Evolutionary conservation across 495 filamentous ascomycete genomes (phyloP).

Genomic region (Penicillium odoratum): DNA sequence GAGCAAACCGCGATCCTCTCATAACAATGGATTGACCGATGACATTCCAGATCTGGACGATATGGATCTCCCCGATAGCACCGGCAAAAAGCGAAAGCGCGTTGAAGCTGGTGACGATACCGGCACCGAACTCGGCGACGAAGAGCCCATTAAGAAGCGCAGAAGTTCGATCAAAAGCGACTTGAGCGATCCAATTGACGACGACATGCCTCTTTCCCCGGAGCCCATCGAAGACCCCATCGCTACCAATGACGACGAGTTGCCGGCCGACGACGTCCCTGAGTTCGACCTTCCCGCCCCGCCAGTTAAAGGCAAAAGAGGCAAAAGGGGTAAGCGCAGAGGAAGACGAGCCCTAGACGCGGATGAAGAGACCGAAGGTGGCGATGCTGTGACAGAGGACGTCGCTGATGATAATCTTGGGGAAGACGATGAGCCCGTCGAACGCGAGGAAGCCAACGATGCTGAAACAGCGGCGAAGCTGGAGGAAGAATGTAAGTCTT

Average conservation of each 20-base stretch:
- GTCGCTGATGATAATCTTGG: constrained; percentile 36
- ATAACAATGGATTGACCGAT: constrained; percentile 32
- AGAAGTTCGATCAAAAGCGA: constrained; percentile 48
- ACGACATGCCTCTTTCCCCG: constrained; percentile 22
- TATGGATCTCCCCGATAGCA: constrained; percentile 29
- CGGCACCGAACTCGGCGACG: constrained; percentile 42
- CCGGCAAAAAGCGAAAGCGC: constrained; percentile 52
- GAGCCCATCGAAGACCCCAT: constrained; percentile 36
- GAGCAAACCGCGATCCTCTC: constrained; percentile 40
- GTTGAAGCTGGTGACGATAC: constrained; percentile 41
- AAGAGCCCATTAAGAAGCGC: constrained; percentile 46
- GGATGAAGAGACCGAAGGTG: constrained; percentile 39
- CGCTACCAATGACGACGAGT: constrained; percentile 37
- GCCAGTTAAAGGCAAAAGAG: constrained; percentile 37
- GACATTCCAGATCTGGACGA: constrained; percentile 35
- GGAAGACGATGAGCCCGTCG: constrained; percentile 48
- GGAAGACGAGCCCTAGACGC: constrained; percentile 38
- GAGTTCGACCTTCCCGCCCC: constrained; percentile 37
- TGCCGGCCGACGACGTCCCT: constrained; percentile 37
- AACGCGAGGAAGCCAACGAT: constrained; percentile 45
- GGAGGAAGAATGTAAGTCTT: constrained; percentile 71
- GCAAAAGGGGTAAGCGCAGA: constrained; percentile 49
- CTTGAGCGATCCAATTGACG: constrained; percentile 39
- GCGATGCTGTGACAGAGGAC: constrained; percentile 28
- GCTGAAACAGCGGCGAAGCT: constrained; percentile 38